Percentiles rank a stretch among this genome's conserved stretches.
phyloP scores from a whole-genome alignment of 768 basidiomycete genomes.

The Rhodotorula toruloides region DNA sequence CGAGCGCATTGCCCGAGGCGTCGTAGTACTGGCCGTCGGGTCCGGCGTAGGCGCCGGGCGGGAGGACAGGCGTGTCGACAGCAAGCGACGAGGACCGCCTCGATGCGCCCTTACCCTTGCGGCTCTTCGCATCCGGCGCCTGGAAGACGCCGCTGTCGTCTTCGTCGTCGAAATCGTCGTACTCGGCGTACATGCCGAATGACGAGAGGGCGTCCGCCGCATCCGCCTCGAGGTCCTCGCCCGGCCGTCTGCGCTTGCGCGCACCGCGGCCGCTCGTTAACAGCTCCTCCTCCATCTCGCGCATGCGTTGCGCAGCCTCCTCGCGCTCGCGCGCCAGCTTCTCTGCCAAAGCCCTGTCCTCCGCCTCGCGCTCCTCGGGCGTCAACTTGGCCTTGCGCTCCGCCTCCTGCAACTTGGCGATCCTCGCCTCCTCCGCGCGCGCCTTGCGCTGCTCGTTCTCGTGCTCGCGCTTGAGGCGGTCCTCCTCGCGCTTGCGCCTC shows the following conservation, averaged over 20 bases:
- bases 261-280: constrained; percentile 25
- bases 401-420: constrained; percentile 31
- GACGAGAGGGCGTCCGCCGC: constrained; percentile 13
- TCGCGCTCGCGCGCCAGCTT: constrained; percentile 13
- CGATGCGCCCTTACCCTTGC: constrained; percentile 30
- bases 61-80: constrained; percentile 29
- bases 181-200: constrained; percentile 25
- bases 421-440: constrained; percentile 25
- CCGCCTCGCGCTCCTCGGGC: constrained; percentile 34
- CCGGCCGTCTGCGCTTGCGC: constrained; percentile 23
- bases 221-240: constrained; percentile 12
- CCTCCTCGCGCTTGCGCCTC: too few species aligned
- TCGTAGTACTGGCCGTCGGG: constrained; percentile 20
- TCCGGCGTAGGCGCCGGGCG: constrained; percentile 15
- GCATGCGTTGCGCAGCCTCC: background rate
- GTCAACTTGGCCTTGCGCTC: constrained; percentile 27
- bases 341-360: constrained; percentile 21
- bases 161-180: constrained; percentile 29
- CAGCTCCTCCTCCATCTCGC: constrained; percentile 25
- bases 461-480: constrained; percentile 35
- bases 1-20: constrained; percentile 7
- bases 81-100: constrained; percentile 51
- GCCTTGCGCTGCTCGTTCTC: constrained; percentile 27
- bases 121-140: background rate
- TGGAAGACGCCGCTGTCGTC: constrained; percentile 7